Conservation (phyloP, 371 early-diverging fungal genomes). For the Actinomucor elegans region DNA sequence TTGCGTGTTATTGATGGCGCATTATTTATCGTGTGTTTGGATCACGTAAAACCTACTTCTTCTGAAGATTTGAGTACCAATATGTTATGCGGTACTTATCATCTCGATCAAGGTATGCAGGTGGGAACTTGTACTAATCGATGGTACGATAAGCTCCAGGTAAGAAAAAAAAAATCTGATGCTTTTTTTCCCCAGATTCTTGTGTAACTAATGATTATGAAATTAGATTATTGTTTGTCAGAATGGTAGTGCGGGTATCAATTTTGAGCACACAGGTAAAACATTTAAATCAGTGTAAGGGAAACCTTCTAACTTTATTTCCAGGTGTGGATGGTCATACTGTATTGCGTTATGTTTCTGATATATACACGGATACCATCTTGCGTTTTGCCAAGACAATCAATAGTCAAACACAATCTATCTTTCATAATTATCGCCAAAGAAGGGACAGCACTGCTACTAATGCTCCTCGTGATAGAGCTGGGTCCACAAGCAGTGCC, state of each 20-base stretch:
- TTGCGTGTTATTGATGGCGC: conserved; percentile 69
- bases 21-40: conserved; percentile 81
- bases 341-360: conserved; percentile 54
- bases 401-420: conserved; percentile 52
- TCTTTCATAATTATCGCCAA: conserved; percentile 40
- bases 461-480: conserved; percentile 14
- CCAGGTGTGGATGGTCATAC: conserved; percentile 65
- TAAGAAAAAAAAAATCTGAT: conserved; percentile 9
- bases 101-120: conserved; percentile 47
- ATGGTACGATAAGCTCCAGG: conserved; percentile 62
- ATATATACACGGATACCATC: conserved; percentile 59
- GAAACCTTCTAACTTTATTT: too few species aligned
- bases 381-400: conserved; percentile 57
- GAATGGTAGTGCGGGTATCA: conserved; percentile 59
- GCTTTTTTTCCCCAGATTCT: background rate
- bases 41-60: conserved; percentile 54
- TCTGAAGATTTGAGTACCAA: conserved; percentile 49
- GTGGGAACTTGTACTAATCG: conserved; percentile 59
- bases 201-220: background rate
- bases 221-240: conserved; percentile 58
- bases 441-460: background rate
- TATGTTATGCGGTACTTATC: conserved; percentile 58
- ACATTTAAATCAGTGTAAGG: too few species aligned
- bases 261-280: conserved; percentile 60
- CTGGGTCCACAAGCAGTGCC: conserved; percentile 20